These are phyloP conservation scores for Kregervanrija delftensis DNA, from an alignment of 805 yeast species.

Conservation along the genomic window DNA sequence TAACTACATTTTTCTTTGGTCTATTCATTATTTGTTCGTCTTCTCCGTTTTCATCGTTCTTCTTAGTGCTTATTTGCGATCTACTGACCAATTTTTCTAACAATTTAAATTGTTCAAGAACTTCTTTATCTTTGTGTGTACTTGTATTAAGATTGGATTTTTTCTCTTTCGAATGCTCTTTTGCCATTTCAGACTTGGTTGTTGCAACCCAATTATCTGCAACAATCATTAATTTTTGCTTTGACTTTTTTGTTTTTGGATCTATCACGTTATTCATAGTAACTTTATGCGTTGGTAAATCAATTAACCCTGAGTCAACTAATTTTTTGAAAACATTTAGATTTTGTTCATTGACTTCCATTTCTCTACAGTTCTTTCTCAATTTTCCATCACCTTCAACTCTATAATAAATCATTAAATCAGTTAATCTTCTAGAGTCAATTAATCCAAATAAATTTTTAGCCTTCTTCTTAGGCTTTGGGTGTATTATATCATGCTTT, in stretches of 20 bases:
- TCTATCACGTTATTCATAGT: constrained; percentile 11
- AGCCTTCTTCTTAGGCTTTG: constrained; percentile 4
- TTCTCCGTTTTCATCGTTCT: constrained; percentile 2
- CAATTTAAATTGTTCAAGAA: constrained; percentile 14
- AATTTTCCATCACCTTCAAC: constrained; percentile 5
- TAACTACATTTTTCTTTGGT: constrained; percentile 7
- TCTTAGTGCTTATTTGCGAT: constrained; percentile 9
- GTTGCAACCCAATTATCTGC: constrained; percentile 14
- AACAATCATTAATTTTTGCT: constrained; percentile 21
- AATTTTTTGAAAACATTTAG: constrained; percentile 11
- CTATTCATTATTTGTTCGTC: constrained; percentile 8
- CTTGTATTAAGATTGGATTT: neutral
- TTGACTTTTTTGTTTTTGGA: constrained; percentile 8
- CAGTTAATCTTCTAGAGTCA: constrained; percentile 14
- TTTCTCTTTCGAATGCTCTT: neutral
- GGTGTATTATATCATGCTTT: constrained; percentile 4
- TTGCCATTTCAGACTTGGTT: constrained; percentile 5
- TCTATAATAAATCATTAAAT: constrained; percentile 17
- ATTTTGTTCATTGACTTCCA: constrained; percentile 11
- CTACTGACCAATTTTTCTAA: constrained; percentile 15
- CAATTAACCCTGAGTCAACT: constrained; percentile 14
- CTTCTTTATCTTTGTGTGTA: constrained; percentile 7
- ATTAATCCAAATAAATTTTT: constrained; percentile 10
- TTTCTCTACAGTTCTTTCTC: constrained; percentile 5
- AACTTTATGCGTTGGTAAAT: constrained; percentile 20